A percentile compares a stretch with the other conserved stretches of the same genome.
Conservation (phyloP, 305 asterid genomes). For the Fraxinus baroniana region DNA sequence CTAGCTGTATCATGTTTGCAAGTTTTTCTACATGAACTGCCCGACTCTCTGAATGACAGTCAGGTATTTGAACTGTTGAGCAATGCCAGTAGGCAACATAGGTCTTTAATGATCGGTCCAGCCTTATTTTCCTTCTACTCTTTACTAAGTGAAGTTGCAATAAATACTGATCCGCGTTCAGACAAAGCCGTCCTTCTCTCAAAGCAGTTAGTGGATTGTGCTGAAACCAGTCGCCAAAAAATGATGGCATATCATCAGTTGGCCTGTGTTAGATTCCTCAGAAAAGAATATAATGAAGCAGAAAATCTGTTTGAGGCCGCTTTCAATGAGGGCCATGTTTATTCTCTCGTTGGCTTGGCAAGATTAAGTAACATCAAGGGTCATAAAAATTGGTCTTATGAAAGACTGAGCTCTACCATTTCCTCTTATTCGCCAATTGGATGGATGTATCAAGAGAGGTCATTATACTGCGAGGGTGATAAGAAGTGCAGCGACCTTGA, state of each 20-base stretch:
- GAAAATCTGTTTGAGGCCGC: slow-evolving; percentile 71
- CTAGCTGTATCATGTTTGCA: slow-evolving; percentile 91
- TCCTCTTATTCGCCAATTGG: slow-evolving; percentile 67
- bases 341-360: slow-evolving; percentile 75
- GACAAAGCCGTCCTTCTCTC: slow-evolving; percentile 54
- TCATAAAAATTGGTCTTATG: slow-evolving; percentile 43
- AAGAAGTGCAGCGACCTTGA: slow-evolving; percentile 60
- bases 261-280: slow-evolving; percentile 68
- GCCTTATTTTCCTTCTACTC: slow-evolving; percentile 79
- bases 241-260: slow-evolving; percentile 77
- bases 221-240: slow-evolving; percentile 59
- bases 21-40: slow-evolving; percentile 74
- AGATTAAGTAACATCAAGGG: slow-evolving; percentile 62
- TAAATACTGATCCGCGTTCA: slow-evolving; percentile 68
- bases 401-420: slow-evolving; percentile 63
- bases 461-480: slow-evolving; percentile 70
- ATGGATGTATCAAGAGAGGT: slow-evolving; percentile 97
- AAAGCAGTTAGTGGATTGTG: slow-evolving; percentile 61
- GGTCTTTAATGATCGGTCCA: slow-evolving; percentile 68
- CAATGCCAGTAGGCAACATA: slow-evolving; percentile 53
- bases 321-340: slow-evolving; percentile 66
- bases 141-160: slow-evolving; percentile 71
- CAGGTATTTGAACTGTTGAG: slow-evolving; percentile 71
- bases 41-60: slow-evolving; percentile 58
- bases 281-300: slow-evolving; percentile 80